Conservation (phyloP, 768 basidiomycete species). For the Saitozyma podzolica region DNA sequence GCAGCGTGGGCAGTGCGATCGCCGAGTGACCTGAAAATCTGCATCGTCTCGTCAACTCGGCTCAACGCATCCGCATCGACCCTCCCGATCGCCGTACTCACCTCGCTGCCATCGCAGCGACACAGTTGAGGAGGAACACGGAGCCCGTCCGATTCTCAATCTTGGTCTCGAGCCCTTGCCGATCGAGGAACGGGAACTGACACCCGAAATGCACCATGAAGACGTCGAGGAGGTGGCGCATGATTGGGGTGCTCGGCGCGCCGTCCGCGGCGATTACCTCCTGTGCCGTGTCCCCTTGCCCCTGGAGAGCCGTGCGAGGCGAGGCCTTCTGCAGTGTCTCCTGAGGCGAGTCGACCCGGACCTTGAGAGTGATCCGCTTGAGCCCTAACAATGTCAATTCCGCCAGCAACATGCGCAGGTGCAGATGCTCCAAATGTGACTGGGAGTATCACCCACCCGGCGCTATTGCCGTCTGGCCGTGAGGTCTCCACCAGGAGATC, state of each 20-base stretch:
- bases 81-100: constrained; percentile 1
- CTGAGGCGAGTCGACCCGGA: constrained; percentile 19
- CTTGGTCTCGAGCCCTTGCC: constrained; percentile 6
- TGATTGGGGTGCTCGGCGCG: constrained; percentile 17
- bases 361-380: constrained; percentile 29
- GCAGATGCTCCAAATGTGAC: neutral
- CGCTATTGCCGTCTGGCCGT: constrained; percentile 30
- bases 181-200: constrained; percentile 34
- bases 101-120: constrained; percentile 35
- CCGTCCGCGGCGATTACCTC: constrained; percentile 20
- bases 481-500: constrained; percentile 37
- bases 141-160: constrained; percentile 25
- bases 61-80: neutral
- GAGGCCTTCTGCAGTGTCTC: constrained; percentile 9
- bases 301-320: constrained; percentile 4
- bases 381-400: constrained; percentile 9
- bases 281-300: constrained; percentile 3
- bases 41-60: neutral
- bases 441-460: constrained; percentile 10
- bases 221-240: constrained; percentile 27
- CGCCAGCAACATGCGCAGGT: neutral
- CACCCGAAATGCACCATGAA: constrained; percentile 32
- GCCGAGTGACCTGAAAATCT: constrained; percentile 35
- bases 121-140: constrained; percentile 23
- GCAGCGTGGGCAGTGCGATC: constrained; percentile 16